These are phyloP conservation scores for Paramarasmius palmivorus DNA, from an alignment of 1,284 basidiomycete genomes.

Conservation along the genomic window DNA sequence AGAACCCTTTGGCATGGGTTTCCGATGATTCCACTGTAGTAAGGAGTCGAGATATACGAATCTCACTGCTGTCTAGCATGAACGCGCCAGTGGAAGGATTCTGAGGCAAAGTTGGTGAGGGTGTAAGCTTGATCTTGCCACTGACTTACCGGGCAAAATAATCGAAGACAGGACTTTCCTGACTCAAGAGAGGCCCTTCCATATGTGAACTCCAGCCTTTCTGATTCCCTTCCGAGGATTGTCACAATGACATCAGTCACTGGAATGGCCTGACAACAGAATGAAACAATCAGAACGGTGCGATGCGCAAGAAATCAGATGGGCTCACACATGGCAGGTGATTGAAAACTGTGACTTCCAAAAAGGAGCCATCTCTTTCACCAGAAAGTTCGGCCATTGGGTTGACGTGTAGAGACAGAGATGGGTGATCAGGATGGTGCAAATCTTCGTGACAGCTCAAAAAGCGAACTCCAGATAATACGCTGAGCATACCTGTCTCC, in stretches of 20 bases:
- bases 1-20: constrained; percentile 26
- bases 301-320: not conserved
- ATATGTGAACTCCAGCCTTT: constrained; percentile 50
- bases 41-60: constrained; percentile 56
- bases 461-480: not conserved
- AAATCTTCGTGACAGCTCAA: constrained; percentile 47
- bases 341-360: constrained; percentile 63
- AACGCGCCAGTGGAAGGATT: constrained; percentile 65
- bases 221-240: constrained; percentile 57
- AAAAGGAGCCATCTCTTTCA: constrained; percentile 62
- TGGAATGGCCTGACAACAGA: constrained; percentile 41
- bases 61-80: constrained; percentile 58
- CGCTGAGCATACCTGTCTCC: constrained; percentile 50
- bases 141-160: constrained; percentile 69
- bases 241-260: constrained; percentile 52
- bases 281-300: constrained; percentile 4
- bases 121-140: not conserved
- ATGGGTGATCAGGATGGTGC: constrained; percentile 66
- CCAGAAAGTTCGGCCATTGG: constrained; percentile 49
- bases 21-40: constrained; percentile 58
- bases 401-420: constrained; percentile 51
- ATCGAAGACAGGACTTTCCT: constrained; percentile 53
- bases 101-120: constrained; percentile 35
- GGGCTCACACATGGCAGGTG: constrained; percentile 70
- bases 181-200: constrained; percentile 40